Evolutionary conservation across 768 basidiomycete genomes (phyloP).

Genomic region (Daedalea quercina): DNA sequence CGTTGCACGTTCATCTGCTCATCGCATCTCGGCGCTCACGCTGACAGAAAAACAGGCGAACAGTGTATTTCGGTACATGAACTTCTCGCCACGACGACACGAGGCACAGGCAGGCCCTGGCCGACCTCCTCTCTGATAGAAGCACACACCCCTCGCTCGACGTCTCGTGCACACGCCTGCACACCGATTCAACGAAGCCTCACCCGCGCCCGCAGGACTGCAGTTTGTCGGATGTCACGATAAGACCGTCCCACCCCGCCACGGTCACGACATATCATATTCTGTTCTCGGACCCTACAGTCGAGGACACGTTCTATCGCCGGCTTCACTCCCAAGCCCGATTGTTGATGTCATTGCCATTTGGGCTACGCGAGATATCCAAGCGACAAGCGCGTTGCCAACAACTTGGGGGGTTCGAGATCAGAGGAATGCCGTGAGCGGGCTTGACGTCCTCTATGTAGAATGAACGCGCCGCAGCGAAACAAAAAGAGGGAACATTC

Average conservation of each 20-base stretch:
- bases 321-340: no score
- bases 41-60: not conserved
- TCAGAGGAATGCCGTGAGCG: not conserved
- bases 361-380: not conserved
- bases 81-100: constrained; percentile 2
- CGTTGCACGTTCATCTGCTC: constrained; percentile 3
- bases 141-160: constrained; percentile 14
- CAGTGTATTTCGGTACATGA: not conserved
- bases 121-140: constrained; percentile 21
- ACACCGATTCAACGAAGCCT: constrained; percentile 17
- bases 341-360: constrained; percentile 1
- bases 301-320: not conserved
- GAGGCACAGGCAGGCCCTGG: constrained; percentile 2
- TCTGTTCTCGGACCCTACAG: not conserved
- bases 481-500: not conserved
- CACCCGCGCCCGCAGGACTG: constrained; percentile 1
- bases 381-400: not conserved
- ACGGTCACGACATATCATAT: constrained; percentile 7
- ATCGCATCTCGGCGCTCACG: not conserved
- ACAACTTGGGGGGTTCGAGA: not conserved
- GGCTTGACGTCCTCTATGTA: not conserved
- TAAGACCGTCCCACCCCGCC: constrained; percentile 16
- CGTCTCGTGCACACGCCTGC: constrained; percentile 8
- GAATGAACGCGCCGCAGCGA: not conserved
- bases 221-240: constrained; percentile 14